phyloP scores from a whole-genome alignment of 2,329 filamentous ascomycete species.

The Ophiocordyceps camponoti-leonardi region DNA sequence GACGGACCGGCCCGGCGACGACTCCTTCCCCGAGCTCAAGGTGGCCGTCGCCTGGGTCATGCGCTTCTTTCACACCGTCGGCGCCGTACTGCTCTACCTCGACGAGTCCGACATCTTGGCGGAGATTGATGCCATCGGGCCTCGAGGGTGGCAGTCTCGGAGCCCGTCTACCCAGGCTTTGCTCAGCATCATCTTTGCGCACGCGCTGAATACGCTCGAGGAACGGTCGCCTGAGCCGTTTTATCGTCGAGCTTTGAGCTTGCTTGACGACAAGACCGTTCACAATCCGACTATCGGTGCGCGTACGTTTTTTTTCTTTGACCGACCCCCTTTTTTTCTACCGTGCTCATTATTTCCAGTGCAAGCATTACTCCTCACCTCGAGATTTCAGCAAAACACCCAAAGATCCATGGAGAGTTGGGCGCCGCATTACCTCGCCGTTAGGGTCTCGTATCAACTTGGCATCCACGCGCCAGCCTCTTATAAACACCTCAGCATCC shows the following conservation, averaged over 20 bases:
- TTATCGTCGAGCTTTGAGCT: conserved; percentile 9
- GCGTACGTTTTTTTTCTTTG: conserved; percentile 1
- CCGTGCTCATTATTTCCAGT: conserved; percentile 6
- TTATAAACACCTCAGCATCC: conserved; percentile 7
- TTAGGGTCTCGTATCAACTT: conserved; percentile 15
- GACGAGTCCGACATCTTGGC: conserved; percentile 7
- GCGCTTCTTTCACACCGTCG: conserved; percentile 12
- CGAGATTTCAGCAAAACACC: conserved; percentile 16
- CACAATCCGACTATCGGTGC: conserved; percentile 7
- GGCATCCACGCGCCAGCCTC: conserved; percentile 14
- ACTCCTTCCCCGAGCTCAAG: conserved; percentile 5
- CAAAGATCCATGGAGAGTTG: conserved; percentile 15
- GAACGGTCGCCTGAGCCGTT: conserved; percentile 8
- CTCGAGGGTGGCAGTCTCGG: conserved; percentile 2
- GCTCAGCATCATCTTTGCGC: conserved; percentile 12
- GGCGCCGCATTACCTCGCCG: conserved; percentile 12
- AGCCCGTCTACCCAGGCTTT: conserved; percentile 6
- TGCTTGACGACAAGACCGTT: conserved; percentile 11
- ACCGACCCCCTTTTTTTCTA: not conserved
- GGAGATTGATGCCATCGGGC: conserved; percentile 6
- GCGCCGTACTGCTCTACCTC: conserved; percentile 10
- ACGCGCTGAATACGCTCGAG: conserved; percentile 8
- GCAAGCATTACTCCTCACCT: conserved; percentile 13
- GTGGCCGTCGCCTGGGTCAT: conserved; percentile 7
- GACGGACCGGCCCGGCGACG: not conserved